Percentiles rank a stretch among this genome's conserved stretches.
Evolutionary conservation across 306 rosid genomes (phyloP).

Genomic region (Vigna nakashimae): DNA sequence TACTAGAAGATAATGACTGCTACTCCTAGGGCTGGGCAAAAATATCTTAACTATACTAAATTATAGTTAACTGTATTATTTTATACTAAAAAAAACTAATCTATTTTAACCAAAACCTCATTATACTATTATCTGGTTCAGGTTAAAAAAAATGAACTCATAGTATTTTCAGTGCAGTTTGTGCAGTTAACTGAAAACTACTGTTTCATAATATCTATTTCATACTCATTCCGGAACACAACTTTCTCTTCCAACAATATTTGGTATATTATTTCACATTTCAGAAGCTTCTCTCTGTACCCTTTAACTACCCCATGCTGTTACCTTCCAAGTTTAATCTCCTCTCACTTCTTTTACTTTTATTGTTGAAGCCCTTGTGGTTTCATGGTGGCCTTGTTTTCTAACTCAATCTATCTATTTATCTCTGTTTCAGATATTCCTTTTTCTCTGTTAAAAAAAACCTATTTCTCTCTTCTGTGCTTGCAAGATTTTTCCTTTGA

Average conservation of each 20-base stretch:
- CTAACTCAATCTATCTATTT: slow-evolving; percentile 15
- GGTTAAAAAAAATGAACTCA: too few relatives aligned
- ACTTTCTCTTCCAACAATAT: slow-evolving; percentile 6
- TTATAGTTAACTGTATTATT: too few relatives aligned
- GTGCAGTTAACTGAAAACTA: too few relatives aligned
- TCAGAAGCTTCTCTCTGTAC: not conserved
- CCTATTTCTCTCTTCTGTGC: not conserved
- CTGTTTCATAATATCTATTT: too few relatives aligned
- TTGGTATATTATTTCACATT: slow-evolving; percentile 18
- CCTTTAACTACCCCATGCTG: slow-evolving; percentile 27
- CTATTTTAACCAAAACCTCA: too few relatives aligned
- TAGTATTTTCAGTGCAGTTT: too few relatives aligned
- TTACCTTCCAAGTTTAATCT: too few relatives aligned
- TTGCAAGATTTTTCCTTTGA: not conserved
- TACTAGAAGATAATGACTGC: not conserved
- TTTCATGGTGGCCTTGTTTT: slow-evolving; percentile 49
- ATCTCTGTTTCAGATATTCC: not conserved
- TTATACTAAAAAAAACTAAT: too few relatives aligned
- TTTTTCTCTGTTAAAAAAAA: not conserved
- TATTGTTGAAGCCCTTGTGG: slow-evolving; percentile 38
- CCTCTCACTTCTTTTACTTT: slow-evolving; percentile 8
- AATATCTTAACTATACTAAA: too few relatives aligned
- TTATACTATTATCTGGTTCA: too few relatives aligned
- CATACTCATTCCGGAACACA: not conserved
- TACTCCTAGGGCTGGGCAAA: too few relatives aligned